Base-by-base conservation (phyloP, 176 grass and related monocot genomes). In the Tillandsia fasciculata region DNA sequence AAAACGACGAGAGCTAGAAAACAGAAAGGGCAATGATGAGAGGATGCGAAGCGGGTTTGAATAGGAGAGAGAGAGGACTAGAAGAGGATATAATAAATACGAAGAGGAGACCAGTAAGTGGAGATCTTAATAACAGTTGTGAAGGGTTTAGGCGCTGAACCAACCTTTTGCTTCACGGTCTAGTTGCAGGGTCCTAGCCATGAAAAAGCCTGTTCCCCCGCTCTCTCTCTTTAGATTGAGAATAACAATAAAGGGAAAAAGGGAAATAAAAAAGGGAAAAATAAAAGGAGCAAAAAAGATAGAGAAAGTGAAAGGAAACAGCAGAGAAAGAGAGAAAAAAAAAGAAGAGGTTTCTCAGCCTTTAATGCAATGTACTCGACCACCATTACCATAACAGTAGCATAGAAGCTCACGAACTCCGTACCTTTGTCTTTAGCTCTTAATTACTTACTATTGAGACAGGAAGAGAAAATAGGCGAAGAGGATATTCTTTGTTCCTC, bases 91-190 rank as follows among this genome's bases (percentile, higher is more conserved):
- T 67, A 20, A 77, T 51, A 58, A 65, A 70, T 85, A 71, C 23
- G 53, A 17, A 28, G 28, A 2, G 73, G 79, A 74, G 52, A 12
- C 12, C 18, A 6, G 1, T 3, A 23, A 18, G 27, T 5, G 51
- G 8, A 72, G 53, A 65, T 79, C 68, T 79, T 50, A 76, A 28
- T 48, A 70, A 68, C 26, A 78, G 22, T 26, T 29, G 33, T 54
- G 64, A 71, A 58, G 67, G 64, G 67, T 7, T 8, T 61, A 76
- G 47, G 74, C 50, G 48, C 63, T 66, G 70, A 78, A 57, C 57
- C 52, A 76, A 82, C 79, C 79, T 82, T 82, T 82, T 82, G 72
- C 65, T 82, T 76, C 72, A 59, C 54, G 49, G 72, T 76, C 76
- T 82, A 51, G 72, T 26, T 59, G 18, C 79, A 26, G 75, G 59